Base-by-base conservation (phyloP, 495 filamentous ascomycete genomes). In the Aspergillus avenaceus region DNA sequence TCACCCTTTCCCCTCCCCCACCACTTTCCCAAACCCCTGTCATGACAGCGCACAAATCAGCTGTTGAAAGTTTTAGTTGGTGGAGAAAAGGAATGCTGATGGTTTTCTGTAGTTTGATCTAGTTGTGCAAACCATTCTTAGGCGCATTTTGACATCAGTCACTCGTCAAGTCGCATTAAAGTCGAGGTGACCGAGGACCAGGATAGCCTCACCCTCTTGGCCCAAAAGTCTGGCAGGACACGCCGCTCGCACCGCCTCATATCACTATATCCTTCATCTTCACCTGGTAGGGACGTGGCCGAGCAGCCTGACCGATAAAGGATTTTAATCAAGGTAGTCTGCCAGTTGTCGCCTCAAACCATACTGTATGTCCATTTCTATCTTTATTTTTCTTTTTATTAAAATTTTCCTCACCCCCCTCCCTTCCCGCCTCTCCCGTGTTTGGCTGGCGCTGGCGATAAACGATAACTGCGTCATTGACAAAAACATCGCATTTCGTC, bases 31-130 rank as follows among this genome's bases (percentile, higher is more conserved):
- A 23, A 37, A 46, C 49, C 36, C 49, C 53, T 23, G 54, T 40
- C 37, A 47, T 63, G 62, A 63, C 60, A 65, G 56, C 70, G 57
- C 66, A 70, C 55, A 56, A 60, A 56, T 58, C 54, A 51, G 49
- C 40, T 27, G 25, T 36, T 40, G 21, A 50, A 52, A 40, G 29
- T 27, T 51, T 28, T 58, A 26, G 47, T 60, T 60, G 47, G 53
- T 54, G 42, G 50, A 46, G 53, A 62, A 44, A 27, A 49, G 22
- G 27, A 18, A 57, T 59, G 58, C 69, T 72, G 50, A 72, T 59
- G 40, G 41, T 56, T 29, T 40, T 50, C 37, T 50, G 40, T 58
- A 70, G 66, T 60, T 21, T 37, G 45, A 49, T 16, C 52, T 57
- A 48, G 46, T 41, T 28, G 46, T 50, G 41, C 45, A 41, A 53